Conservation (phyloP, 805 yeast species). For the Saccharomycopsis sp. region DNA sequence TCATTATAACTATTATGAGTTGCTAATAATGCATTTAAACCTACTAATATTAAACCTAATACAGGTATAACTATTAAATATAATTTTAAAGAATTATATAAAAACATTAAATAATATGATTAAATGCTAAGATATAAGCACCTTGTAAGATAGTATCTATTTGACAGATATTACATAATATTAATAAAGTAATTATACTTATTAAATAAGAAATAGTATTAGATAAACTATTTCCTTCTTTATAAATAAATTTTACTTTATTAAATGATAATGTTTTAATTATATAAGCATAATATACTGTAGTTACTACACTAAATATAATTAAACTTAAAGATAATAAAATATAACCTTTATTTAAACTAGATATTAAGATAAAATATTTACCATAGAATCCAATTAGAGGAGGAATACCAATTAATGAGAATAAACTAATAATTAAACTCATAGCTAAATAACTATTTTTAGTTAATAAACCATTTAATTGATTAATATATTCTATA, state of each 20-base stretch:
- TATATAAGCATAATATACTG: slow-evolving; percentile 19
- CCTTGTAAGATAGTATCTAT: slow-evolving; percentile 19
- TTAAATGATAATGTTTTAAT: slow-evolving; percentile 17
- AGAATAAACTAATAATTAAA: slow-evolving; percentile 17
- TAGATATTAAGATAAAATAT: slow-evolving; percentile 19
- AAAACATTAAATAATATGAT: slow-evolving; percentile 17
- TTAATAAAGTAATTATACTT: slow-evolving; percentile 18
- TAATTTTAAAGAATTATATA: slow-evolving; percentile 18
- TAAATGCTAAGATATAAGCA: slow-evolving; percentile 17
- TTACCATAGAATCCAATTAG: slow-evolving; percentile 18
- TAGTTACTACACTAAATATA: slow-evolving; percentile 18
- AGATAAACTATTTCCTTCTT: slow-evolving; percentile 12
- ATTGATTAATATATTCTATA: slow-evolving; percentile 18
- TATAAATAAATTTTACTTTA: slow-evolving; percentile 8
- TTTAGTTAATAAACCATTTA: slow-evolving; percentile 16
- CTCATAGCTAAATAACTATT: slow-evolving; percentile 17
- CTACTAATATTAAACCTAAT: slow-evolving; percentile 18
- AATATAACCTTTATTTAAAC: slow-evolving; percentile 17
- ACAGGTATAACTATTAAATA: slow-evolving; percentile 18
- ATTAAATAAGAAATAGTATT: slow-evolving; percentile 19
- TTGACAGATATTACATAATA: slow-evolving; percentile 19
- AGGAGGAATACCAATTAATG: slow-evolving; percentile 20
- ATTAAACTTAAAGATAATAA: slow-evolving; percentile 17
- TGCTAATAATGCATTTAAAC: slow-evolving; percentile 17
- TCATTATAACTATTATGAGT: slow-evolving; percentile 18